These are phyloP conservation scores for Priceomyces melissophilus DNA, from an alignment of 805 yeast genomes.

Conservation along the genomic window DNA sequence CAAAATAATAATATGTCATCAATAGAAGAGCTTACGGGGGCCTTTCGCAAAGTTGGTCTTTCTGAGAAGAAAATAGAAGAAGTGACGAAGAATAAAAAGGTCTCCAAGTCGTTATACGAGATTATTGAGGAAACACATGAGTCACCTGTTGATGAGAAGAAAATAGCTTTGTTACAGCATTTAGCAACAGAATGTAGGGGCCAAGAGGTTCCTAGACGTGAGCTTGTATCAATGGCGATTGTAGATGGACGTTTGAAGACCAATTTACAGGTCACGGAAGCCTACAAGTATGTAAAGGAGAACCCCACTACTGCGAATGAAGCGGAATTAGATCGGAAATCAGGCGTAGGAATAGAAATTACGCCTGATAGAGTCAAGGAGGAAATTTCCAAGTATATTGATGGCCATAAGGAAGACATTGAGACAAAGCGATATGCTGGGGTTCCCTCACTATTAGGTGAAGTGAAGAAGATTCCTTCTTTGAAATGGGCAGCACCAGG, in stretches of 20 bases:
- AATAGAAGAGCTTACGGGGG: slow-evolving; percentile 29
- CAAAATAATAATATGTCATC: slow-evolving; percentile 1
- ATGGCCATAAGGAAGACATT: slow-evolving; percentile 56
- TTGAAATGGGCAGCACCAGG: slow-evolving; percentile 93
- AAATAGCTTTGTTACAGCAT: slow-evolving; percentile 65
- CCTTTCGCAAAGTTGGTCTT: slow-evolving; percentile 55
- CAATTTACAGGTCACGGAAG: slow-evolving; percentile 75
- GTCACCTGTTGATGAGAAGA: slow-evolving; percentile 51
- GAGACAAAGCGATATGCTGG: slow-evolving; percentile 71
- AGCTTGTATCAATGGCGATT: slow-evolving; percentile 58
- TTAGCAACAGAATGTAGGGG: slow-evolving; percentile 73
- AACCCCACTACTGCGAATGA: slow-evolving; percentile 42
- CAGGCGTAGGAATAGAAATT: slow-evolving; percentile 79
- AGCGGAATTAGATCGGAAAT: slow-evolving; percentile 53
- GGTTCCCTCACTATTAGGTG: slow-evolving; percentile 75
- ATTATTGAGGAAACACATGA: slow-evolving; percentile 46
- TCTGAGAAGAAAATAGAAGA: slow-evolving; percentile 75
- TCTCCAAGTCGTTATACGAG: slow-evolving; percentile 62
- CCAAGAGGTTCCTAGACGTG: slow-evolving; percentile 47
- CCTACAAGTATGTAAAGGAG: slow-evolving; percentile 65
- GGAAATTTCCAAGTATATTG: slow-evolving; percentile 59
- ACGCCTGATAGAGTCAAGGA: slow-evolving; percentile 61
- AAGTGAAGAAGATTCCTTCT: slow-evolving; percentile 65
- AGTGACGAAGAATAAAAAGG: slow-evolving; percentile 81
- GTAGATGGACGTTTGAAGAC: slow-evolving; percentile 61